These are phyloP conservation scores for Podospora appendiculata DNA, from an alignment of 495 filamentous ascomycete genomes.

Conservation along the genomic window DNA sequence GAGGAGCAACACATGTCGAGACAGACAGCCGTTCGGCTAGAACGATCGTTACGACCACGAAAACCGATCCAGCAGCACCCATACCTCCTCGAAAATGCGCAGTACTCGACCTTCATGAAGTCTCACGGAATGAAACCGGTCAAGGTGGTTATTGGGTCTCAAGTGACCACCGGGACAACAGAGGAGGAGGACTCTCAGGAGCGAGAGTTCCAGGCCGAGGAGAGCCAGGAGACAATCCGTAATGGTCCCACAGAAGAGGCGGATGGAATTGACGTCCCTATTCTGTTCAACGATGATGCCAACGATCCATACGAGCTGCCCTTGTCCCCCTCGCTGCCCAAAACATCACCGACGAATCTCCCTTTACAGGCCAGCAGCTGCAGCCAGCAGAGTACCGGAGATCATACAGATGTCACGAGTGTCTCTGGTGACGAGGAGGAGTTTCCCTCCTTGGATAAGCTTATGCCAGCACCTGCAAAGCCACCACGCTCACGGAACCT, in stretches of 20 bases:
- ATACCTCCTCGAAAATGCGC: slow-evolving; percentile 60
- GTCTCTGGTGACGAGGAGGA: slow-evolving; percentile 33
- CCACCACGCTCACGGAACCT: neutral
- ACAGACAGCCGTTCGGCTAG: slow-evolving; percentile 14
- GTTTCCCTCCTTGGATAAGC: slow-evolving; percentile 25
- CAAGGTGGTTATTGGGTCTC: slow-evolving; percentile 33
- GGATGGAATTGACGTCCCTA: slow-evolving; percentile 1
- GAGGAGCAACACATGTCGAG: slow-evolving; percentile 11
- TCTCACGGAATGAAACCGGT: slow-evolving; percentile 57
- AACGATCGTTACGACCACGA: slow-evolving; percentile 52
- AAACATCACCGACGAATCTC: slow-evolving; percentile 13
- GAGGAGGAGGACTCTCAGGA: slow-evolving; percentile 42
- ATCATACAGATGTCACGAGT: slow-evolving; percentile 21
- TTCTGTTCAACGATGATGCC: slow-evolving; percentile 14
- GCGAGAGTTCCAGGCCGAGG: slow-evolving; percentile 39
- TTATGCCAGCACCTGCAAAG: slow-evolving; percentile 10
- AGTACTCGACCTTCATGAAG: slow-evolving; percentile 53
- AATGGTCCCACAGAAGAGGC: slow-evolving; percentile 21
- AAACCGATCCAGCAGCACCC: slow-evolving; percentile 73
- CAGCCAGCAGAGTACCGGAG: slow-evolving; percentile 12
- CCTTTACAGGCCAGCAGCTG: slow-evolving; percentile 8
- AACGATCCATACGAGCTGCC: slow-evolving; percentile 22
- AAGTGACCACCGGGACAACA: slow-evolving; percentile 15
- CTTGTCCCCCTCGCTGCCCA: slow-evolving; percentile 18
- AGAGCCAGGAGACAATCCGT: slow-evolving; percentile 31